phyloP scores from a whole-genome alignment of 305 asterid genomes.

The Salvia sclarea region DNA sequence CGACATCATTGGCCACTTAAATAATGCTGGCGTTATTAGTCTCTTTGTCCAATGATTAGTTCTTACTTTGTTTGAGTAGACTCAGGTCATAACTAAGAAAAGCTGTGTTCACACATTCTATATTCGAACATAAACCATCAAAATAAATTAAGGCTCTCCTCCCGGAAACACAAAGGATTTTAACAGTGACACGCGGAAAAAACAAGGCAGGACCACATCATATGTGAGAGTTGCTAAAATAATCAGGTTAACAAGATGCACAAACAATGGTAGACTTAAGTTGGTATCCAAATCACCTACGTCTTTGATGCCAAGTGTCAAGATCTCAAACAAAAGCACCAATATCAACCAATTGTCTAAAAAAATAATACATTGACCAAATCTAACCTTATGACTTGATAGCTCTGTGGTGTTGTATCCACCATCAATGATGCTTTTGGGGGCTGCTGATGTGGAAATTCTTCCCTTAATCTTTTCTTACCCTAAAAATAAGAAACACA shows the following conservation, averaged over 20 bases:
- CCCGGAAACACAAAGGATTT: neutral
- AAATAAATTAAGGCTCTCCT: slow-evolving; percentile 9
- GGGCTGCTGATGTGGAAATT: slow-evolving; percentile 41
- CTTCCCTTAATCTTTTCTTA: slow-evolving; percentile 49
- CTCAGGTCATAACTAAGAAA: neutral
- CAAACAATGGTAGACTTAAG: neutral
- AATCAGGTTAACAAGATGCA: neutral
- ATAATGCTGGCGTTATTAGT: neutral
- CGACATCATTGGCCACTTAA: slow-evolving; percentile 6
- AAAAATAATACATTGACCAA: slow-evolving; percentile 32
- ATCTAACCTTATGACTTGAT: slow-evolving; percentile 69
- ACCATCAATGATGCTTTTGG: slow-evolving; percentile 41
- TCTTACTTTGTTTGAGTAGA: neutral
- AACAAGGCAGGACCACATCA: neutral
- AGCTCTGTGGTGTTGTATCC: slow-evolving; percentile 43
- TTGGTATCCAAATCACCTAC: neutral
- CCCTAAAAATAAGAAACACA: slow-evolving; percentile 40
- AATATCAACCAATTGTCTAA: slow-evolving; percentile 6
- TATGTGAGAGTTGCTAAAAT: neutral
- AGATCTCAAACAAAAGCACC: neutral
- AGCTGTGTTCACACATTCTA: neutral
- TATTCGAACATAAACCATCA: neutral
- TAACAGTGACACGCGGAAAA: neutral
- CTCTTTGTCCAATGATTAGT: neutral
- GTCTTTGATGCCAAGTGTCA: neutral